Percentiles rank a stretch among this genome's conserved stretches.
Conservation (phyloP, 163 green algal genomes). For the Smithsoniella earleae region DNA sequence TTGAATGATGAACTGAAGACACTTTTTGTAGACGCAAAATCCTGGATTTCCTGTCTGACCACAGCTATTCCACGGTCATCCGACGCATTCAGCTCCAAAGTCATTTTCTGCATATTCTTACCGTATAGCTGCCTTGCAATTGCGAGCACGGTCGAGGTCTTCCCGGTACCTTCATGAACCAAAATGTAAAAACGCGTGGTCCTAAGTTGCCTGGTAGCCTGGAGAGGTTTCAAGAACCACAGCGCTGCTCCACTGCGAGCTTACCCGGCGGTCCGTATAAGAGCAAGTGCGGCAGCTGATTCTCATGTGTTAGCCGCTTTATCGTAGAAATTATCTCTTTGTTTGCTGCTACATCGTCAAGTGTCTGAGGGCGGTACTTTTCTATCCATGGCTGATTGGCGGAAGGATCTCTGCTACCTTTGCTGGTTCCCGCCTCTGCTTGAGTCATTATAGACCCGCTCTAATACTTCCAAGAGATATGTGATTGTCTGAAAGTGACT, state of each 20-base stretch:
- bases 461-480: too few relatives aligned
- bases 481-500: too few relatives aligned
- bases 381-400: constrained; percentile 76
- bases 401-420: too few relatives aligned
- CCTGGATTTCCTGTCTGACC: constrained; percentile 91
- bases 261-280: constrained; percentile 90
- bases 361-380: constrained; percentile 86
- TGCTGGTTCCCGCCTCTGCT: too few relatives aligned
- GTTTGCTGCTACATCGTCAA: constrained; percentile 92
- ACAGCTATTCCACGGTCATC: constrained; percentile 91
- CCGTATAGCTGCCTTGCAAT: constrained; percentile 90
- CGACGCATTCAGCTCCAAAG: constrained; percentile 94
- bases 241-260: too few relatives aligned
- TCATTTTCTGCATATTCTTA: constrained; percentile 70
- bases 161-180: constrained; percentile 69
- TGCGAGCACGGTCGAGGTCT: constrained; percentile 87
- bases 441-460: too few relatives aligned
- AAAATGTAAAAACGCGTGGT: too few relatives aligned
- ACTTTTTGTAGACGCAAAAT: constrained; percentile 73
- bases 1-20: constrained; percentile 74
- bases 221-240: too few relatives aligned
- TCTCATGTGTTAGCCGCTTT: constrained; percentile 74
- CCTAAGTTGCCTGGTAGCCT: too few relatives aligned
- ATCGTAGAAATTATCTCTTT: constrained; percentile 97
- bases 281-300: constrained; percentile 91